Conservation (phyloP, 2,329 filamentous ascomycete species). For the Sclerotiophoma versabilis region DNA sequence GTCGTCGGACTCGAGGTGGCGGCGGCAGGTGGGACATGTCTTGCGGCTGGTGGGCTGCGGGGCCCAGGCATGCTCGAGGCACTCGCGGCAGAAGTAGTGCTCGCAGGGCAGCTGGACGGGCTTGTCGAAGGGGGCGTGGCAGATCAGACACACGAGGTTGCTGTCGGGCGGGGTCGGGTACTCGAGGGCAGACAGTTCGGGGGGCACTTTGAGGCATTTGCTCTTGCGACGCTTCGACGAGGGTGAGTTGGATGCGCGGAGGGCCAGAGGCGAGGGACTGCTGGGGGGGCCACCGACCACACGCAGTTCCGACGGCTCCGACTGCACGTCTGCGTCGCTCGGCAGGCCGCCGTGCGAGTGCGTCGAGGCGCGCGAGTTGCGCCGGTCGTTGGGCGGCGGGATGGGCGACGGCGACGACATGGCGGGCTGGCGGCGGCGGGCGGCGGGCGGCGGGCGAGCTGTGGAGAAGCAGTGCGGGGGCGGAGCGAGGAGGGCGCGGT, state of each 20-base stretch:
- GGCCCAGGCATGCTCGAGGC: conserved; percentile 55
- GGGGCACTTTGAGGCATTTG: conserved; percentile 42
- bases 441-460: conserved; percentile 10
- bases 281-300: conserved; percentile 49
- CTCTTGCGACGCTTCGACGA: conserved; percentile 46
- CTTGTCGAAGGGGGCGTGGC: conserved; percentile 67
- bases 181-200: conserved; percentile 66
- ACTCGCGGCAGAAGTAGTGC: conserved; percentile 69
- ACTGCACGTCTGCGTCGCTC: conserved; percentile 22
- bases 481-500: conserved; percentile 8
- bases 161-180: conserved; percentile 64
- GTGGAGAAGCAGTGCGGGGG: conserved; percentile 8
- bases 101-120: conserved; percentile 67
- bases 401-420: conserved; percentile 49
- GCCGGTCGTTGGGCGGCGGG: conserved; percentile 45
- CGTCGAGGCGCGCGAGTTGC: conserved; percentile 45
- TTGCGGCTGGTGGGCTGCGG: conserved; percentile 40
- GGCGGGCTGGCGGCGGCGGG: too few relatives aligned
- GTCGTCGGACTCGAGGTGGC: conserved; percentile 46
- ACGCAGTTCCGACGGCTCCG: conserved; percentile 34
- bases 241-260: conserved; percentile 49
- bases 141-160: conserved; percentile 70
- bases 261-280: conserved; percentile 48
- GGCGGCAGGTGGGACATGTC: conserved; percentile 66
- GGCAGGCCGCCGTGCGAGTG: conserved; percentile 37